Conservation (phyloP, 129 eudicot genomes). For the Erigeron canadensis region DNA sequence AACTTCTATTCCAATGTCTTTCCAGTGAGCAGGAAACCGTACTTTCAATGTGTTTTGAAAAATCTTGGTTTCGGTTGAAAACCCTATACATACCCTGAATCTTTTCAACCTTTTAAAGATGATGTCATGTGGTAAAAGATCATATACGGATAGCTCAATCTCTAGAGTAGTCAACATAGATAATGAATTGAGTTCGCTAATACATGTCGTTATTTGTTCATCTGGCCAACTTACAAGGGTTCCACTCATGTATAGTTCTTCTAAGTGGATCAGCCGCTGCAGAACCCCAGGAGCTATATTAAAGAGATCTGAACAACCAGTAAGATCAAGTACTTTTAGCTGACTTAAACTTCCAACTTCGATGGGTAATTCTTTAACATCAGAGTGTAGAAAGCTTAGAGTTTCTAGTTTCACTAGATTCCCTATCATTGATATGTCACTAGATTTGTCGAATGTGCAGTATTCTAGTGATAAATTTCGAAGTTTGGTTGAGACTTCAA, state of each 20-base stretch:
- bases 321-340: constrained; percentile 27
- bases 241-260: constrained; percentile 39
- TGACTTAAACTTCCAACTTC: constrained; percentile 28
- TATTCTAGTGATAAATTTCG: constrained; percentile 27
- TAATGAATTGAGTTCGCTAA: constrained; percentile 24
- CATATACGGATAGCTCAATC: constrained; percentile 21
- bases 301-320: constrained; percentile 31
- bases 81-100: constrained; percentile 26
- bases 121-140: constrained; percentile 21
- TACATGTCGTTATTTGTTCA: constrained; percentile 24
- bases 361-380: constrained; percentile 24
- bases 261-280: constrained; percentile 19
- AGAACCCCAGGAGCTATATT: constrained; percentile 30
- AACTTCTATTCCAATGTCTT: constrained; percentile 8
- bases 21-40: constrained; percentile 20
- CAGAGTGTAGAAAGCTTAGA: constrained; percentile 29
- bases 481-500: constrained; percentile 24
- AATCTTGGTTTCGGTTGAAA: constrained; percentile 22
- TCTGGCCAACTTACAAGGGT: constrained; percentile 28
- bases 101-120: constrained; percentile 20
- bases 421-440: constrained; percentile 31
- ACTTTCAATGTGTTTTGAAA: constrained; percentile 21
- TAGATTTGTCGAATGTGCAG: constrained; percentile 28
- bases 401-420: constrained; percentile 25
- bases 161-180: constrained; percentile 22